phyloP scores from a whole-genome alignment of 345 rosid genomes.

The Populus nigra region DNA sequence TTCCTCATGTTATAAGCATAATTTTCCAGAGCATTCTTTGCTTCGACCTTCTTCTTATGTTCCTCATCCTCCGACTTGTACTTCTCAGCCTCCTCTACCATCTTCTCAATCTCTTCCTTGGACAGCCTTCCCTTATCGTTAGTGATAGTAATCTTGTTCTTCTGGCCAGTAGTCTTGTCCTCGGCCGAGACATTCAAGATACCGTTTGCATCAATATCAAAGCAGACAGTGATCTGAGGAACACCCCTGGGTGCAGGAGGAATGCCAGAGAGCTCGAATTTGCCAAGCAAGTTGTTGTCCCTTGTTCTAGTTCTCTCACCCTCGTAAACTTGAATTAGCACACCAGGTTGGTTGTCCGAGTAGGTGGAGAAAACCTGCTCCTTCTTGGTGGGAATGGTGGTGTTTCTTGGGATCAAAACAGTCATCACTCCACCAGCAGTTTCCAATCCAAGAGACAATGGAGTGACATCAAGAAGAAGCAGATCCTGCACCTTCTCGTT shows the following conservation, averaged over 20 bases:
- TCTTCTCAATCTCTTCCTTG: slow-evolving; percentile 28
- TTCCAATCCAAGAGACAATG: slow-evolving; percentile 22
- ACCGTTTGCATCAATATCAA: slow-evolving; percentile 21
- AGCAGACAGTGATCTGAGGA: slow-evolving; percentile 18
- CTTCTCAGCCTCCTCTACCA: slow-evolving; percentile 29
- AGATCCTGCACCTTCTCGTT: slow-evolving; percentile 25
- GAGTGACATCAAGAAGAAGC: slow-evolving; percentile 20
- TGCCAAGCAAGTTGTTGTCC: slow-evolving; percentile 21
- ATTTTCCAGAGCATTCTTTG: slow-evolving; percentile 23
- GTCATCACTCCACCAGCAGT: slow-evolving; percentile 24
- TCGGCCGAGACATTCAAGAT: slow-evolving; percentile 27
- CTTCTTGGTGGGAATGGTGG: slow-evolving; percentile 22
- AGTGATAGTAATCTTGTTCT: slow-evolving; percentile 29
- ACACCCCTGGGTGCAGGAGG: slow-evolving; percentile 26
- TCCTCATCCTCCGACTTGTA: slow-evolving; percentile 28
- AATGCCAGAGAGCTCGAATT: slow-evolving; percentile 21
- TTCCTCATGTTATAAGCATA: slow-evolving; percentile 29
- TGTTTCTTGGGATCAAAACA: slow-evolving; percentile 22
- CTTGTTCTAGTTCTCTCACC: slow-evolving; percentile 24
- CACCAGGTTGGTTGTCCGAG: slow-evolving; percentile 21
- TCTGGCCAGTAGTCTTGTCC: slow-evolving; percentile 24
- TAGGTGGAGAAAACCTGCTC: slow-evolving; percentile 25
- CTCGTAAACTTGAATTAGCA: slow-evolving; percentile 21
- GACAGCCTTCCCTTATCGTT: slow-evolving; percentile 27
- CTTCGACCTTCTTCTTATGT: slow-evolving; percentile 19